Base-by-base conservation (phyloP, 192 early-diverging fungal species). In the Kickxella alabastrina region DNA sequence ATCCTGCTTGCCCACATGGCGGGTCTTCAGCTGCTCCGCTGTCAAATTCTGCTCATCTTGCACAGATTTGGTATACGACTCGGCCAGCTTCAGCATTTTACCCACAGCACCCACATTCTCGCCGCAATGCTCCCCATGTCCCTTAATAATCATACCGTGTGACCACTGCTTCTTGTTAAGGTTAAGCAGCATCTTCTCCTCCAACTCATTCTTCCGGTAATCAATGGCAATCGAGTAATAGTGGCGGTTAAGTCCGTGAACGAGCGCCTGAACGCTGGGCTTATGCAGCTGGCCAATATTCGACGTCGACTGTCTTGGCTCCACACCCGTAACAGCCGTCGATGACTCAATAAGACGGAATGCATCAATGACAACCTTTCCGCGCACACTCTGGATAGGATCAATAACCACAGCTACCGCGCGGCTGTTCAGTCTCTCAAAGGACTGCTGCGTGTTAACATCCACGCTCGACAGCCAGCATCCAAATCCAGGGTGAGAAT, bases 1-100 rank as follows among this genome's bases (percentile, higher is more conserved):
- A 62, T 99, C 97, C 75, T 99, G 93, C 68, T 99, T 99, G 27
- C 97, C 97, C n/a, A 99, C 93, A 68, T 99, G 97, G 28, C 97
- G 92, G 9, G 90, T 98, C 75, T 93, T 90, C 27, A 99, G 86
- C 77, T 98, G 90, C 39, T 98, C 90, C 2, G 86, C 60, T 10
- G 92, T 91, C 85, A 99, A 79, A 12, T 87, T 92, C 42, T 82
- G 87, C 75, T 99, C 97, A 65, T 99, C 97, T 52, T 91, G 87
- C 1, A 99, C 95, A 2, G 92, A 95, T 72, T 99, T 99, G 81
- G 95, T 96, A 62, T 98, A 99, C 46, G 83, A 74, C 43, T 97
- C 94, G 24, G 93, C 88, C 55, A 98, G 78, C 9, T 69, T 58
- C 43, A 98, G 78, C 93, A 99, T 94, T 21, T 83, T 80, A 82